Evolutionary conservation across 257 asterid species (phyloP), one percentile per base, ranked within the genome.

Genomic region (Buddleja alternifolia): DNA sequence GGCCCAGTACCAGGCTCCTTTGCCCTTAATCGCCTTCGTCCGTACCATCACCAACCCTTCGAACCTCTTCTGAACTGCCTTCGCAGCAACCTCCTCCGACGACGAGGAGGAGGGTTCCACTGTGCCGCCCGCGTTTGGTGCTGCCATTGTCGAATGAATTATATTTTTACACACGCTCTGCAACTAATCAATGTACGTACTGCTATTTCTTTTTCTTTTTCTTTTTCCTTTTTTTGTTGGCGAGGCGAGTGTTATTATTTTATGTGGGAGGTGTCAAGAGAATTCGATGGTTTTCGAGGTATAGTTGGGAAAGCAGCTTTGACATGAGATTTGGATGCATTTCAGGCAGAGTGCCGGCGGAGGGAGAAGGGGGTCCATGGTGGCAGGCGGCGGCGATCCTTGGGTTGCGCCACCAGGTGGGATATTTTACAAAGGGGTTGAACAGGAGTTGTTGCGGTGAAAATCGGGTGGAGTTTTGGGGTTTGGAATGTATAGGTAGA

Each of bases 1-100:
- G 17, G 88, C 88, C 99, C 99, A 94, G 73, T 94, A 94, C 99
- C 99, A 94, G 9, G 99, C 97, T 57, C 99, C 99, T 74, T 94
- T 94, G 0, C 99, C 99, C 71, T 88, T 92, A 17, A 89, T 76
- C 15, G 98, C 99, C 82, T 91, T 94, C 3, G 85, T 87, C 86
- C 96, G 87, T 55, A 89, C 99, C 84, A 66, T 82, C 54, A 89
- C 81, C 62, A 94, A 73, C 9, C 97, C 96, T 11, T 91, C 97
- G 67, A 80, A 94, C 64, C 99, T 75, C 86, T 91, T 94, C 51
- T 86, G 89, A 12, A 85, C 85, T 41, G 89, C 89, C 85, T 94
- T 91, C 56, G 95, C 96, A 1, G 93, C 83, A 10, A 75, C 66
- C 70, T 86, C 97, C 51, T 87, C 96, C 7, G 87, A 76, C 23